Evolutionary conservation across 495 filamentous ascomycete species (phyloP).

Genomic region (Talaromyces thailandensis): DNA sequence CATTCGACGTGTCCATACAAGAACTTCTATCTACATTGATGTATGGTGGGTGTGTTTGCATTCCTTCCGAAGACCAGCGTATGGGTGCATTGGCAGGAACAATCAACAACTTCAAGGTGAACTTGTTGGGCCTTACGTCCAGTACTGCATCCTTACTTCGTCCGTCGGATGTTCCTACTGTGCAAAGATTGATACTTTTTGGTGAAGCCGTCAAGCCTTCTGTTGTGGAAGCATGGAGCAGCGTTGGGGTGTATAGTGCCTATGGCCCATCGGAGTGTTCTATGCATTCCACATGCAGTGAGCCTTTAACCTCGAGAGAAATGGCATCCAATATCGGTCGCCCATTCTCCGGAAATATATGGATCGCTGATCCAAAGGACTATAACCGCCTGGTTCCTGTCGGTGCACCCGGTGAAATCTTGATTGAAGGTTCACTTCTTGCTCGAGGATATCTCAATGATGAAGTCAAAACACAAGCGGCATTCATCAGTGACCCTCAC

Average conservation of each 20-base stretch:
- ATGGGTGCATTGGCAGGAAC: slow-evolving; percentile 2
- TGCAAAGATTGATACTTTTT: slow-evolving; percentile 22
- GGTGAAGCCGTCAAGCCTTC: slow-evolving; percentile 31
- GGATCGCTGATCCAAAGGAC: slow-evolving; percentile 33
- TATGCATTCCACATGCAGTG: slow-evolving; percentile 6
- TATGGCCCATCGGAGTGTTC: slow-evolving; percentile 20
- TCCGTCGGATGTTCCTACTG: slow-evolving; percentile 23
- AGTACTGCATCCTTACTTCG: slow-evolving; percentile 20
- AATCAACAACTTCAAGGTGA: slow-evolving; percentile 8
- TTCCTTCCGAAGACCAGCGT: slow-evolving; percentile 17
- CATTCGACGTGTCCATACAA: slow-evolving; percentile 14
- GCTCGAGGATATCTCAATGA: slow-evolving; percentile 35
- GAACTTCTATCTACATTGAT: slow-evolving; percentile 15
- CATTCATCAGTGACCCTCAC: slow-evolving; percentile 17
- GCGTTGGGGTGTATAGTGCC: slow-evolving; percentile 9
- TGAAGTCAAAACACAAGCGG: slow-evolving; percentile 19
- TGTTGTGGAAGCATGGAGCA: background rate
- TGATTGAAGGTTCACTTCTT: slow-evolving; percentile 33
- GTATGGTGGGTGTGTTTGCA: slow-evolving; percentile 17
- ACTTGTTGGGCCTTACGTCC: slow-evolving; percentile 11
- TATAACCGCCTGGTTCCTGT: slow-evolving; percentile 21
- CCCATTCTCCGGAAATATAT: slow-evolving; percentile 20
- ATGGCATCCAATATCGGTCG: slow-evolving; percentile 21
- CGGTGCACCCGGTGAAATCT: slow-evolving; percentile 32
- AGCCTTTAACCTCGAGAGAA: background rate